Percentiles rank a stretch among this genome's conserved stretches.
Evolutionary conservation across 495 filamentous ascomycete genomes (phyloP).

Genomic region (Aspergillus homomorphus): DNA sequence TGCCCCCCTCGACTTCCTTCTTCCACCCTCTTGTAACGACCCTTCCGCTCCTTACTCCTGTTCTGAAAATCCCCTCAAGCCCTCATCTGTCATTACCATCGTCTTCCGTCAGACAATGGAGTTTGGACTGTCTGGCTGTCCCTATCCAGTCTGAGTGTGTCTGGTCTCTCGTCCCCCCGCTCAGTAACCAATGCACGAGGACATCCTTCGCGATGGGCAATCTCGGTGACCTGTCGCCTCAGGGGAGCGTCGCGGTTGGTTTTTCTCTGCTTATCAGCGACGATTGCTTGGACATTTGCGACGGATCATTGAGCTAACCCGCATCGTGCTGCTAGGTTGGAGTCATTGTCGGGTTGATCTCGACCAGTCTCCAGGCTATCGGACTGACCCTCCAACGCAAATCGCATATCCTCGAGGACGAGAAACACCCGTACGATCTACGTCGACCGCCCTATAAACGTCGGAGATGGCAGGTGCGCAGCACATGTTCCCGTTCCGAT

Average conservation of each 20-base stretch:
- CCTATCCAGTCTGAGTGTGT: conserved; percentile 17
- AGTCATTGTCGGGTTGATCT: conserved; percentile 86
- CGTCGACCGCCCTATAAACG: conserved; percentile 85
- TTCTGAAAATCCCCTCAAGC: not conserved
- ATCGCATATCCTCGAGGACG: conserved; percentile 96
- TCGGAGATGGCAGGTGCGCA: conserved; percentile 81
- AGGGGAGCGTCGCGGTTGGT: conserved; percentile 81
- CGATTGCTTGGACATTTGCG: not conserved
- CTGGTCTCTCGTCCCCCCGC: conserved; percentile 14
- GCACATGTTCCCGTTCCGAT: not conserved
- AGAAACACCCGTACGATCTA: conserved; percentile 74
- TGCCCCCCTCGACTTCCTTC: not conserved
- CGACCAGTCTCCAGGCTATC: conserved; percentile 89
- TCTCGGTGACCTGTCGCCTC: conserved; percentile 79
- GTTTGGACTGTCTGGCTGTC: conserved; percentile 20
- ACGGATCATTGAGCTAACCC: conserved; percentile 13
- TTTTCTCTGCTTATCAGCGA: conserved; percentile 1
- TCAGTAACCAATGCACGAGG: conserved; percentile 30
- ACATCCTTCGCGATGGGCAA: conserved; percentile 57
- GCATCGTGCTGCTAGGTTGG: conserved; percentile 59
- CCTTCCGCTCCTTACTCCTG: not conserved
- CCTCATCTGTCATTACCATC: conserved; percentile 7
- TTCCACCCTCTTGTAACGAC: not conserved
- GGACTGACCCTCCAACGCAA: conserved; percentile 98
- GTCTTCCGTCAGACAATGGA: conserved; percentile 25